Percentiles rank a stretch among this genome's conserved stretches.
These are phyloP conservation scores for Acanthamoeba triangularis DNA, from an alignment of 208 protist species.

Conservation along the genomic window DNA sequence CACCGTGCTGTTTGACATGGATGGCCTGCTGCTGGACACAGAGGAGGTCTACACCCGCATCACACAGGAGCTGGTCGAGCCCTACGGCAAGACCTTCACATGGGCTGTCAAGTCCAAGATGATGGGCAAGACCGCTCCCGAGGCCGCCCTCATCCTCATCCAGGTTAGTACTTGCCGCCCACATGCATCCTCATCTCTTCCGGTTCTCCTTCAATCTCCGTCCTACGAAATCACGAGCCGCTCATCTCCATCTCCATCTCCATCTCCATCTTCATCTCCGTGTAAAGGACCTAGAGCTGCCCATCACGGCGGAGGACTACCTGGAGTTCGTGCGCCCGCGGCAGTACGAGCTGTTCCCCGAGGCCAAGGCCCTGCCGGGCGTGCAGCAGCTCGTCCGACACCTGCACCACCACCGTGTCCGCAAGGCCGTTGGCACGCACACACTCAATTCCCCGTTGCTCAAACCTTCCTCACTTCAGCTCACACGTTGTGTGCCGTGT, in stretches of 20 bases:
- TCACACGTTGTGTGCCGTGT: too few relatives aligned
- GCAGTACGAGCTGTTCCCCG: slow-evolving; percentile 30
- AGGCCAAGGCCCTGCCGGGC: not conserved
- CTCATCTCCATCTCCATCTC: too few relatives aligned
- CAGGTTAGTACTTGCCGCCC: not conserved
- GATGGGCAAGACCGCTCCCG: not conserved
- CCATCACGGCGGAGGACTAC: slow-evolving; percentile 46
- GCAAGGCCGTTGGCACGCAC: not conserved
- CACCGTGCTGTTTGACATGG: slow-evolving; percentile 78
- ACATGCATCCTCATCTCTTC: not conserved
- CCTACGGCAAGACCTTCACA: not conserved
- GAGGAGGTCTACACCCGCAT: slow-evolving; percentile 44
- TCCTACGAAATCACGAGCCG: too few relatives aligned
- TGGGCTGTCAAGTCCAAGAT: slow-evolving; percentile 29
- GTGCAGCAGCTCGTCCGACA: not conserved
- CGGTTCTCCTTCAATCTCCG: not conserved
- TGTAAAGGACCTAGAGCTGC: not conserved
- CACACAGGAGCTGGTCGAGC: not conserved
- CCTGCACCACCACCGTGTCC: slow-evolving; percentile 22
- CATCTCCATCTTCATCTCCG: too few relatives aligned
- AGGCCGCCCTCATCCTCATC: not conserved
- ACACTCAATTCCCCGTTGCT: not conserved
- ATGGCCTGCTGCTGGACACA: slow-evolving; percentile 73
- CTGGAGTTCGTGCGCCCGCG: not conserved
- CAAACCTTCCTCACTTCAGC: not conserved